A percentile compares a stretch with the other conserved stretches of the same genome.
Conservation (phyloP, 1,139 yeast genomes). For the Geotrichum reessii region DNA sequence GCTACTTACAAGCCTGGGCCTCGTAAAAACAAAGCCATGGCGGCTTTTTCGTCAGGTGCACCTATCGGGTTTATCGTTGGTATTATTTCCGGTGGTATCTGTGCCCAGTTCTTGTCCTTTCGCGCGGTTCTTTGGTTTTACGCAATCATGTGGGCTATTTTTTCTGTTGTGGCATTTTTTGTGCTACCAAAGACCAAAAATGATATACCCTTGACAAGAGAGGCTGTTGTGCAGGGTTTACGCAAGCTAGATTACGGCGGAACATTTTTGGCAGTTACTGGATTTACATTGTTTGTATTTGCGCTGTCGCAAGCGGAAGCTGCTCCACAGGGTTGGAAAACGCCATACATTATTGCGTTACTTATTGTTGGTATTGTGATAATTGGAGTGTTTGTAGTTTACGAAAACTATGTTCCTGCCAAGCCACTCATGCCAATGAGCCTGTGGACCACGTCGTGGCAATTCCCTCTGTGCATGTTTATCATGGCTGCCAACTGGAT, state of each 20-base stretch:
- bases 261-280: constrained; percentile 37
- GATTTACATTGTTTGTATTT: constrained; percentile 41
- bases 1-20: constrained; percentile 37
- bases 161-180: constrained; percentile 31
- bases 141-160: constrained; percentile 36
- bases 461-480: constrained; percentile 36
- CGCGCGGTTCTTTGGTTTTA: constrained; percentile 40
- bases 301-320: constrained; percentile 41
- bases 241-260: constrained; percentile 39
- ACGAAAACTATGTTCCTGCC: constrained; percentile 38
- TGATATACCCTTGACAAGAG: constrained; percentile 19
- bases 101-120: constrained; percentile 40
- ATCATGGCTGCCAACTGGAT: constrained; percentile 39
- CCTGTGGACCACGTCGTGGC: constrained; percentile 33
- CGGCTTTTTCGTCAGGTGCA: constrained; percentile 44
- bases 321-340: constrained; percentile 41
- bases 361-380: constrained; percentile 39
- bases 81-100: constrained; percentile 41
- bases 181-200: constrained; percentile 34
- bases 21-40: constrained; percentile 42
- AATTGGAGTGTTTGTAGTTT: constrained; percentile 36
- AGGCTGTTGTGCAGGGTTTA: constrained; percentile 24
- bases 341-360: constrained; percentile 44
- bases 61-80: constrained; percentile 44
- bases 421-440: constrained; percentile 45